Evolutionary conservation across 257 asterid species (phyloP), one percentile per base, ranked within the genome.

Genomic region (Ophiorrhiza pumila): DNA sequence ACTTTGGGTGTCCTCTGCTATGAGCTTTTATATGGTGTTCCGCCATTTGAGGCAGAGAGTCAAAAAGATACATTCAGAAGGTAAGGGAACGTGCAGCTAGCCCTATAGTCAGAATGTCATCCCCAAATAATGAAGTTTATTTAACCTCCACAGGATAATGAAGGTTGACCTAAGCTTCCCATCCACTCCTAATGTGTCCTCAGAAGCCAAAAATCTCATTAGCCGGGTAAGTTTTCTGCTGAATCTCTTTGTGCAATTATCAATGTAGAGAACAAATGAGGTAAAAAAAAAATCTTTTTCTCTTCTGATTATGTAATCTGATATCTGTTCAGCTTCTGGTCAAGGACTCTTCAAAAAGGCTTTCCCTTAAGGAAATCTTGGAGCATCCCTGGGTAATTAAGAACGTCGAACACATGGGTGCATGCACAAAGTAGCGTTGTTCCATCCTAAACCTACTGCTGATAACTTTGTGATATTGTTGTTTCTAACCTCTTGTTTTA

Each of bases 11-110:
- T 94, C 73, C 93, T 94, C 37, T 94, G 95, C 85, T 94, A 85
- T 65, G 99, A 94, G 84, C 86, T 94, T 71, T 25, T 94, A 71
- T 94, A 88, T 62, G 97, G 98, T 15, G 86, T 68, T 72, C 97
- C 98, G 77, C 99, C 98, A 49, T 94, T 94, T 73, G 99, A 90
- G 84, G 98, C 96, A 18, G 90, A 90, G 79, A 87, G 86, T 83
- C 93, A 91, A 77, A 69, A 9, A 10, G 97, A 94, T 73, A 91
- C 98, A 46, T 90, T 94, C 77, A 83, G 72, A 85, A 90, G 99
- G 99, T 94, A 71, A 43, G 31, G 31, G 17, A 39, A 13, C 23
- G 18, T 57, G 32, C 47, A 60, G 59, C 46, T 69, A 27, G 73
- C 53, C 59, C 10, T 65, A 42, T 61, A 15, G 35, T 73, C 52